Conservation (phyloP, 164 flowering plant species). For the Cinnamomum chago region DNA sequence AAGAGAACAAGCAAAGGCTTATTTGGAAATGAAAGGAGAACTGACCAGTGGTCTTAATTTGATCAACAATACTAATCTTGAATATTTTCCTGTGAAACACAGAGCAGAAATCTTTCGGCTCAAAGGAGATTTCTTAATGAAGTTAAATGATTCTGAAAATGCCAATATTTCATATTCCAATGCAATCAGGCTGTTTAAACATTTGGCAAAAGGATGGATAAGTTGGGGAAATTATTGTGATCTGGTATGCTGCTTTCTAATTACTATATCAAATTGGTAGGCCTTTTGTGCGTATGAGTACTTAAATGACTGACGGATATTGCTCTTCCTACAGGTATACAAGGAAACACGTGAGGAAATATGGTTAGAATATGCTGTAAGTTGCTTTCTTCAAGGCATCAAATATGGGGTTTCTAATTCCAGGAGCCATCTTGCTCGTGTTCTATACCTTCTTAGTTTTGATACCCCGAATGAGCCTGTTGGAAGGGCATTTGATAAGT, state of each 20-base stretch:
- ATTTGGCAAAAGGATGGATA: constrained; percentile 98
- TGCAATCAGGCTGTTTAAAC: constrained; percentile 83
- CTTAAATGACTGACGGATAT: not conserved
- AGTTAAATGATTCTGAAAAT: constrained; percentile 78
- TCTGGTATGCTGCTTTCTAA: constrained; percentile 49
- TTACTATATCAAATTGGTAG: not conserved
- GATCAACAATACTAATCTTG: constrained; percentile 91
- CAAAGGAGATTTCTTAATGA: constrained; percentile 86
- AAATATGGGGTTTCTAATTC: constrained; percentile 91
- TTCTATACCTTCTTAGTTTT: constrained; percentile 89
- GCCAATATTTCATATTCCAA: constrained; percentile 84
- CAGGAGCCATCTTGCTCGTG: constrained; percentile 91
- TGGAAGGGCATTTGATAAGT: constrained; percentile 91
- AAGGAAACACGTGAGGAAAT: constrained; percentile 81
- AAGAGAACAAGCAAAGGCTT: constrained; percentile 97
- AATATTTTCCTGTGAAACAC: constrained; percentile 81
- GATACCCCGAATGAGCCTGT: constrained; percentile 86
- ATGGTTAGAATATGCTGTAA: constrained; percentile 96
- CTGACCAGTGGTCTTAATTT: constrained; percentile 86
- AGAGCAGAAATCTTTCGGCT: constrained; percentile 92
- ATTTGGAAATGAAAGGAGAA: constrained; percentile 91
- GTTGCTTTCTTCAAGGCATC: constrained; percentile 98
- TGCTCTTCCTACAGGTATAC: constrained; percentile 58
- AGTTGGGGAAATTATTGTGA: constrained; percentile 99
- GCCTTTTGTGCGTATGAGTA: not conserved